Evolutionary conservation across 345 rosid genomes (phyloP).

Genomic region (Nephelium lappaceum): DNA sequence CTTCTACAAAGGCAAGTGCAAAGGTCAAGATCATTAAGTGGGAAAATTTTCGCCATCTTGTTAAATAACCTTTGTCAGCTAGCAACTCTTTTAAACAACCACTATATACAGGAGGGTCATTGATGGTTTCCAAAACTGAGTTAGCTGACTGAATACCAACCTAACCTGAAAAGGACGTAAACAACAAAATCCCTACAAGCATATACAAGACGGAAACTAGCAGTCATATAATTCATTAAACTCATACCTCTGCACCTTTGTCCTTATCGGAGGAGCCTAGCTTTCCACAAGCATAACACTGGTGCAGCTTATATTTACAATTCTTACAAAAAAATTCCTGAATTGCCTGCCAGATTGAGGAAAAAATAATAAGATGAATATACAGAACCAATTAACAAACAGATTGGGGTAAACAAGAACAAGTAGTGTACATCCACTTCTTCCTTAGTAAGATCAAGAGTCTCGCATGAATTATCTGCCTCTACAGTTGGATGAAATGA

Average conservation of each 20-base stretch:
- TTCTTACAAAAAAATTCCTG: conserved; percentile 65
- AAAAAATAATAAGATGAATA: conserved; percentile 13
- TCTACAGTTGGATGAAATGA: conserved; percentile 78
- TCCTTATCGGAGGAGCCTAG: conserved; percentile 80
- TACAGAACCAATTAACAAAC: conserved; percentile 21
- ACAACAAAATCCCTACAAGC: neutral
- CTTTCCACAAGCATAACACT: conserved; percentile 81
- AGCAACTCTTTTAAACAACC: neutral
- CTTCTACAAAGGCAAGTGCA: neutral
- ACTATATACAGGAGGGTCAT: neutral
- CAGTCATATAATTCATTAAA: conserved; percentile 9
- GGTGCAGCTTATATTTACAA: conserved; percentile 73
- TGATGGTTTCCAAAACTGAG: neutral
- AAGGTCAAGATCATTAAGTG: neutral
- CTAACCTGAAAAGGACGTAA: neutral
- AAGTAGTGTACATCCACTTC: conserved; percentile 64
- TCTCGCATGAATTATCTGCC: conserved; percentile 67
- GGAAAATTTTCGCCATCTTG: neutral
- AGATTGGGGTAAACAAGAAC: conserved; percentile 11
- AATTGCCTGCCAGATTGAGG: conserved; percentile 52
- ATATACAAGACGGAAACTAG: neutral
- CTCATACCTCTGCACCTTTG: conserved; percentile 65
- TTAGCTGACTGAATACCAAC: neutral
- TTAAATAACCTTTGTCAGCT: neutral
- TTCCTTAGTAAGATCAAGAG: conserved; percentile 61